These are phyloP conservation scores for Cladosporium austrohemisphaericum DNA, from an alignment of 2,329 filamentous ascomycete species.

Conservation along the genomic window DNA sequence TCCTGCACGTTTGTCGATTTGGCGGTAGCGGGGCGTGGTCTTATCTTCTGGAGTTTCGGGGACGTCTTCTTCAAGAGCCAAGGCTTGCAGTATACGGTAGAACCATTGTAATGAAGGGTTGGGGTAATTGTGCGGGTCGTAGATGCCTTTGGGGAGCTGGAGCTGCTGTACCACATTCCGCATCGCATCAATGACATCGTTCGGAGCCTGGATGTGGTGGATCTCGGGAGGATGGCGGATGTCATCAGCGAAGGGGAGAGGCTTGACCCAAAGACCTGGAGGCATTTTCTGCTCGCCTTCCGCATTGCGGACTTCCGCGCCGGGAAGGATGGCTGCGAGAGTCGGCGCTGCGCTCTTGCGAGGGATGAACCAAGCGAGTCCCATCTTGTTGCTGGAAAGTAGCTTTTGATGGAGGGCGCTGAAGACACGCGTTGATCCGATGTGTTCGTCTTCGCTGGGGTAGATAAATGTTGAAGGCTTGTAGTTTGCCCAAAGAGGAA, in stretches of 20 bases:
- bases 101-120: conserved; percentile 90
- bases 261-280: conserved; percentile 82
- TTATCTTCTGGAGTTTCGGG: conserved; percentile 71
- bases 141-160: conserved; percentile 79
- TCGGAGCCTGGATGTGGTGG: conserved; percentile 55
- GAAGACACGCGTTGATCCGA: conserved; percentile 91
- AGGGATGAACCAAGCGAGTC: conserved; percentile 83
- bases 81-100: conserved; percentile 86
- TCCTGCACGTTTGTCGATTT: conserved; percentile 85
- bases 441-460: conserved; percentile 81
- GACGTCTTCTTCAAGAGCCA: conserved; percentile 87
- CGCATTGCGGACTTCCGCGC: conserved; percentile 62
- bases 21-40: conserved; percentile 77
- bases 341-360: conserved; percentile 75
- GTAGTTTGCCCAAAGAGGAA: conserved; percentile 80
- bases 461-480: conserved; percentile 91
- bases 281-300: conserved; percentile 68
- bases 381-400: conserved; percentile 73
- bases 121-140: conserved; percentile 81
- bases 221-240: conserved; percentile 69
- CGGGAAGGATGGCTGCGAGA: conserved; percentile 77
- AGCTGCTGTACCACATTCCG: conserved; percentile 76
- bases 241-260: conserved; percentile 86
- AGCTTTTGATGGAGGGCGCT: conserved; percentile 87
- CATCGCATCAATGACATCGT: conserved; percentile 76